Base-by-base conservation (phyloP, 371 early-diverging fungal genomes). In the Nematocida sp. region DNA sequence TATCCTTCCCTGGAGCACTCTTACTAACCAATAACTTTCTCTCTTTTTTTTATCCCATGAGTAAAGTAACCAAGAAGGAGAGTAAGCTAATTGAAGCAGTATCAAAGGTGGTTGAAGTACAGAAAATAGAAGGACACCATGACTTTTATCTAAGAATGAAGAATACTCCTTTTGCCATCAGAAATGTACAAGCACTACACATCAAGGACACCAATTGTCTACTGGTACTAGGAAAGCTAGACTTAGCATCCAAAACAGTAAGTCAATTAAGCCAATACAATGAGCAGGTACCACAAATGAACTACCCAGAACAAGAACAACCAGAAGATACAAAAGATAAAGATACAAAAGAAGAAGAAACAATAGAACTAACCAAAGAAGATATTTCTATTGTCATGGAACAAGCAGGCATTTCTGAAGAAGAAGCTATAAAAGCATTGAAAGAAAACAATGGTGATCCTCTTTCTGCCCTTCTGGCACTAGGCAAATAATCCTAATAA, bases 371-470 rank as follows among this genome's bases (percentile, higher is more conserved):
- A 2, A 63, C 60, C 21, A 65, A 77, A 41, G 76, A 67, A 7
- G 77, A 78, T 34, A 67, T 79, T 58, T 52, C 63, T 31, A 58
- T 81, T 4, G 63, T 79, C 3, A 57, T 77, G 51, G 49, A 46
- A 21, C 76, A 81, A 41, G 53, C 48, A 1, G 64, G 54, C 5
- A 60, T 65, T 27, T 51, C 78, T 32, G 34, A 61, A 47, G 63
- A 77, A 34, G 76, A 77, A 23, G 76, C 77, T 25, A 65, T 76
- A 31, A 62, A 66, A 52, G 66, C 75, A 21, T 53, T 81, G 2
- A 53, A 37, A n/a, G 74, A 77, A 2, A 38, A 61, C 48, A 60
- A 63, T 37, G 63, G 78, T 32, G 79, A 81, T 75, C 78, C 79
- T 27, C 74, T 81, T 15, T 17, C 35, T 34, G 75, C 78, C 35